phyloP scores from a whole-genome alignment of 768 basidiomycete species.

The Boletus coccyginus region DNA sequence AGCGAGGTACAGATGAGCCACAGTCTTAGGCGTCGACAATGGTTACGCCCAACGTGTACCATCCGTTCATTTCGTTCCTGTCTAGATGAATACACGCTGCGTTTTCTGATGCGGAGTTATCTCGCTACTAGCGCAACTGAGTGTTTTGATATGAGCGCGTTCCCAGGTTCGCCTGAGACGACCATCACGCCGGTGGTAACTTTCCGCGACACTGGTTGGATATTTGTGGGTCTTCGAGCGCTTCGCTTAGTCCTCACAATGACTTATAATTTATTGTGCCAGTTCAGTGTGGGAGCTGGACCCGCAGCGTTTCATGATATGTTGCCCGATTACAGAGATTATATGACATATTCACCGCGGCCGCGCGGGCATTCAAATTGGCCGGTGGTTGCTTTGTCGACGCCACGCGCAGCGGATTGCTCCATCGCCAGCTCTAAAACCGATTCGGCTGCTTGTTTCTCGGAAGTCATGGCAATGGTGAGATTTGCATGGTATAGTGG shows the following conservation, averaged over 20 bases:
- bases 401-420: too few species aligned
- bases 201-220: neutral
- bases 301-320: neutral
- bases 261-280: neutral
- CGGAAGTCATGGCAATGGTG: neutral
- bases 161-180: neutral
- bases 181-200: neutral
- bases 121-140: neutral
- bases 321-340: neutral
- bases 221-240: neutral
- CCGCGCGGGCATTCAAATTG: neutral
- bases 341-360: neutral
- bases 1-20: constrained; percentile 31
- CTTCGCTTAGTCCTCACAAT: neutral
- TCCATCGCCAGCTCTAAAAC: too few species aligned
- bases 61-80: neutral
- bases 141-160: neutral
- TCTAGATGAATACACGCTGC: neutral
- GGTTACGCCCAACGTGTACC: neutral
- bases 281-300: neutral
- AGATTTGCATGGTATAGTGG: neutral
- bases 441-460: neutral
- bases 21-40: constrained; percentile 29
- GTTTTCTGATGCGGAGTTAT: constrained; percentile 4
- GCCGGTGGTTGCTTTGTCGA: too few species aligned